Evolutionary conservation across 768 basidiomycete genomes (phyloP).

Genomic region (Coprinellus micaceus): DNA sequence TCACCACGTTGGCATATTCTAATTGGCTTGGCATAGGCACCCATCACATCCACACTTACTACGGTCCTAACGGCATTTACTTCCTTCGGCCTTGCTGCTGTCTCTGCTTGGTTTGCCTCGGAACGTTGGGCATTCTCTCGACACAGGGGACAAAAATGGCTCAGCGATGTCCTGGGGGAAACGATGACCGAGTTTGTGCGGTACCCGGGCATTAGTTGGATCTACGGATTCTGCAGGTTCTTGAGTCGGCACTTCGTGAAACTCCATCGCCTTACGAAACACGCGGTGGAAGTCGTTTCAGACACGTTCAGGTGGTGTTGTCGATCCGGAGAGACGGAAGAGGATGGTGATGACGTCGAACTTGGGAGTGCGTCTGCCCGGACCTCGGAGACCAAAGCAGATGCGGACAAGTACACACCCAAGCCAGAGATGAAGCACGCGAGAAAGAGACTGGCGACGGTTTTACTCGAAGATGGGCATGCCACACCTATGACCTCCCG

Average conservation of each 20-base stretch:
- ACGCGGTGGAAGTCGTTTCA: neutral
- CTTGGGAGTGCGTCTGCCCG: conserved; percentile 6
- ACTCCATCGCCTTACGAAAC: conserved; percentile 1
- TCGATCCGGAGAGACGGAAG: neutral
- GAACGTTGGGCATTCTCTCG: conserved; percentile 63
- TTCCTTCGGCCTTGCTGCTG: conserved; percentile 65
- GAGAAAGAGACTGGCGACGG: neutral
- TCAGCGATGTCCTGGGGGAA: conserved; percentile 56
- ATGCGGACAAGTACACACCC: neutral
- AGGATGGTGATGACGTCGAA: conserved; percentile 23
- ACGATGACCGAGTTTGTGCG: conserved; percentile 32
- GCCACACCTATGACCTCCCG: neutral
- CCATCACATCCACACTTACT: conserved; percentile 64
- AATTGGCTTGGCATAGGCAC: conserved; percentile 35
- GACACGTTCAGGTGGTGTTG: neutral
- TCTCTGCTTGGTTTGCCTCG: conserved; percentile 70
- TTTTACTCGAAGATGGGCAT: neutral
- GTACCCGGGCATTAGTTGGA: conserved; percentile 19
- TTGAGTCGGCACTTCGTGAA: conserved; percentile 8
- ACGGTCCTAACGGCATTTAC: conserved; percentile 75
- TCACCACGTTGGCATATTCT: neutral
- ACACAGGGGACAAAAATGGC: conserved; percentile 67
- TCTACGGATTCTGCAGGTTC: conserved; percentile 8
- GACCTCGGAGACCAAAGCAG: neutral
- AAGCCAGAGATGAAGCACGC: neutral